A percentile compares a stretch with the other conserved stretches of the same genome.
phyloP scores from a whole-genome alignment of 2,329 filamentous ascomycete species.

The Epichloe glyceriae region DNA sequence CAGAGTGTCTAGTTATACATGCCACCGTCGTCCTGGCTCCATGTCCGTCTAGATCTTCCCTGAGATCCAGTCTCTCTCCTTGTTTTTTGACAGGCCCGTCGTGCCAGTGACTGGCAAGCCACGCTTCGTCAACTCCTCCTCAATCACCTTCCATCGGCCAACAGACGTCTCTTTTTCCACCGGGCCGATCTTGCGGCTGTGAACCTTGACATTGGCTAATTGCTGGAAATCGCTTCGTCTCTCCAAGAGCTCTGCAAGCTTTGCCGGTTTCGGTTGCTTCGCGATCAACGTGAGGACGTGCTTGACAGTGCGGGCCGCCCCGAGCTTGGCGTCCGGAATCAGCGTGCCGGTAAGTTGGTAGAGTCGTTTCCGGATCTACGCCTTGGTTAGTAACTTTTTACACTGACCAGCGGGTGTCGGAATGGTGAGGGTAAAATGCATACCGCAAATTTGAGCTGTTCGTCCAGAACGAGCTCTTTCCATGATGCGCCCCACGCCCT shows the following conservation, averaged over 20 bases:
- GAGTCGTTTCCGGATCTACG: conserved; percentile 65
- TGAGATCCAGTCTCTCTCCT: conserved; percentile 29
- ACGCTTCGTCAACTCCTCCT: conserved; percentile 52
- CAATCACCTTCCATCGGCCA: conserved; percentile 70
- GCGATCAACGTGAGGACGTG: conserved; percentile 41
- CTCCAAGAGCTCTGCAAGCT: conserved; percentile 50
- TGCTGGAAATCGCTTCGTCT: conserved; percentile 29
- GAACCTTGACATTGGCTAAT: conserved; percentile 60
- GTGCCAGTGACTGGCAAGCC: conserved; percentile 45
- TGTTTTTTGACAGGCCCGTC: conserved; percentile 24
- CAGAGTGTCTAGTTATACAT: conserved; percentile 1
- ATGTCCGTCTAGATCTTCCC: conserved; percentile 20
- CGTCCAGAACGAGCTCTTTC: conserved; percentile 42
- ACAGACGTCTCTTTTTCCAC: conserved; percentile 59
- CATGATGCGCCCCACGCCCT: conserved; percentile 41
- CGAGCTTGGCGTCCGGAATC: conserved; percentile 58
- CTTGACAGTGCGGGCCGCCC: conserved; percentile 38
- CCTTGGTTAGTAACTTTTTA: too few relatives aligned
- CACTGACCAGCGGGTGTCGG: too few relatives aligned
- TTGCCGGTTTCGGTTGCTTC: conserved; percentile 41
- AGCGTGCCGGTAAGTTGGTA: conserved; percentile 69
- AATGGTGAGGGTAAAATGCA: conserved; percentile 18
- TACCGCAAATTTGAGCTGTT: conserved; percentile 63
- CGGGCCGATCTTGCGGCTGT: conserved; percentile 49
- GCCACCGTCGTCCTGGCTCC: background rate